phyloP scores from a whole-genome alignment of 2,329 filamentous ascomycete genomes.

The Xylariaceae sp. region DNA sequence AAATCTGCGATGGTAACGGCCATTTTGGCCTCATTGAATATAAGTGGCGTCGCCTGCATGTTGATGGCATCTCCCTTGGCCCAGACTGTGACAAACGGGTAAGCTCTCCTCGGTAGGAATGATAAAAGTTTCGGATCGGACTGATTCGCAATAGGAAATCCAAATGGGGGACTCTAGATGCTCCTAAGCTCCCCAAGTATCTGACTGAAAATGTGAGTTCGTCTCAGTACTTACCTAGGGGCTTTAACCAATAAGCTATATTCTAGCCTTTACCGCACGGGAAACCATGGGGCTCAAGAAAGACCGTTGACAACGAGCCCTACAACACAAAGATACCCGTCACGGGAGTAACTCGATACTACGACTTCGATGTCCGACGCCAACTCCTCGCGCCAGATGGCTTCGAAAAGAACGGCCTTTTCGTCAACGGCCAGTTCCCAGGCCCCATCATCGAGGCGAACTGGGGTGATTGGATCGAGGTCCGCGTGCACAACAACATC shows the following conservation, averaged over 20 bases:
- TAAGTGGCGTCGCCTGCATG: background rate
- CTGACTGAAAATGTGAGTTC: background rate
- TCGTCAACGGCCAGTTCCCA: conserved; percentile 45
- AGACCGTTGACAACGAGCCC: background rate
- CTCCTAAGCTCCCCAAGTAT: background rate
- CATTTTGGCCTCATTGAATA: background rate
- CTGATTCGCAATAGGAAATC: background rate
- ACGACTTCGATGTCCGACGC: conserved; percentile 1
- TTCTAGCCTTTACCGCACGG: background rate
- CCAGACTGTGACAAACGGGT: conserved; percentile 1
- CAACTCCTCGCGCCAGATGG: background rate
- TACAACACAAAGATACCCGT: background rate
- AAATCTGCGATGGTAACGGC: background rate
- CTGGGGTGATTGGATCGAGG: conserved; percentile 38
- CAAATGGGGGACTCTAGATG: background rate
- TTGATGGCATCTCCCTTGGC: background rate
- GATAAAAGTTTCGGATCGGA: background rate
- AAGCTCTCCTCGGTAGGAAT: background rate
- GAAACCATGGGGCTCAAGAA: background rate
- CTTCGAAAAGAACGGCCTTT: conserved; percentile 13
- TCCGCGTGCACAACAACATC: conserved; percentile 46
- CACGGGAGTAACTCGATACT: conserved; percentile 2
- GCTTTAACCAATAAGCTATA: no score
- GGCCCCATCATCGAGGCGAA: conserved; percentile 44
- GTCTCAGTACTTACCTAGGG: background rate